These are phyloP conservation scores for Rhodotorula kratochvilovae DNA, from an alignment of 768 basidiomycete species.

Conservation along the genomic window DNA sequence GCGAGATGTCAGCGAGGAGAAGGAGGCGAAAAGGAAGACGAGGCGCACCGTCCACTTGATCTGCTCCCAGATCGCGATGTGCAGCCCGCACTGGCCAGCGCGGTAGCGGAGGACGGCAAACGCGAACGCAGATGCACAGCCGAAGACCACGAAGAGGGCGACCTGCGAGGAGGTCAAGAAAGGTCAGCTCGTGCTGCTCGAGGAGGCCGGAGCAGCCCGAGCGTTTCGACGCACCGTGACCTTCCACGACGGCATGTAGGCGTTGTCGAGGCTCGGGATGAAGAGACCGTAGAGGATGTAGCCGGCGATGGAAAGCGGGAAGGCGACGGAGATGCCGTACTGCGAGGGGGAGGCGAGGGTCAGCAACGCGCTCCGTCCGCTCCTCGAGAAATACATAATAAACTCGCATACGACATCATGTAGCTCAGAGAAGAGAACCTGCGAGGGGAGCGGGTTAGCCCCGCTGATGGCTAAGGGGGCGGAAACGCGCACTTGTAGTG, in stretches of 20 bases:
- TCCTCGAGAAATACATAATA: too few relatives aligned
- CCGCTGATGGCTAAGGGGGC: background rate
- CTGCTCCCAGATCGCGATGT: constrained; percentile 8
- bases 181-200: background rate
- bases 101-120: constrained; percentile 25
- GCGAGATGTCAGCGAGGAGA: background rate
- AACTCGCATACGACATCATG: constrained; percentile 47
- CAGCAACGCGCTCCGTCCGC: too few relatives aligned
- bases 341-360: background rate
- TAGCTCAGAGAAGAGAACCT: constrained; percentile 52
- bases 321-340: constrained; percentile 40
- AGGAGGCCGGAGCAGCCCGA: background rate
- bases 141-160: constrained; percentile 28
- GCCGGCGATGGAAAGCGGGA: constrained; percentile 15
- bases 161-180: background rate
- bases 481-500: constrained; percentile 53
- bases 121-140: constrained; percentile 19
- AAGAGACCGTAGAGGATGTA: constrained; percentile 28
- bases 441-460: background rate
- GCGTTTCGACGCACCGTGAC: constrained; percentile 10
- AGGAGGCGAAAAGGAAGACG: background rate
- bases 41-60: constrained; percentile 15
- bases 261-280: constrained; percentile 16
- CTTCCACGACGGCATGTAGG: constrained; percentile 28
- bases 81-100: background rate